Percentiles rank a stretch among this genome's conserved stretches.
Conservation (phyloP, 73 alveolate genomes). For the Loxodes magnus region DNA sequence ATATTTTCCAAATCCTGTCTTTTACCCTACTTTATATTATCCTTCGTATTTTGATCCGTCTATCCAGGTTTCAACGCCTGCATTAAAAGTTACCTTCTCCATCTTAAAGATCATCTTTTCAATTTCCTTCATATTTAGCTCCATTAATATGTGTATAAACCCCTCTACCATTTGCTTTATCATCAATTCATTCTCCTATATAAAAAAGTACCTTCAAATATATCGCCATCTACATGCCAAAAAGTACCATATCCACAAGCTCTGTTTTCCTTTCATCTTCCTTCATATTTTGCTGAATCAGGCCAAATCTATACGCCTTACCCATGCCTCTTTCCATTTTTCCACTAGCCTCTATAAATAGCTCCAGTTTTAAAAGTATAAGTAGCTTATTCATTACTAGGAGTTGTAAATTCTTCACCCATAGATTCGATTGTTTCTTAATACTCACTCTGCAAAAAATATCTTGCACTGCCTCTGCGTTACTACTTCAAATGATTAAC, state of each 20-base stretch:
- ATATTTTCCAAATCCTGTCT: constrained; percentile 54
- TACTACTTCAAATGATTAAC: too few species aligned
- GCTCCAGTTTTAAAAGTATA: constrained; percentile 41
- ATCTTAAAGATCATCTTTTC: constrained; percentile 28
- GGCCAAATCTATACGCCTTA: constrained; percentile 68
- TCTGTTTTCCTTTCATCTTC: constrained; percentile 21
- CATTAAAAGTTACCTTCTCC: constrained; percentile 49
- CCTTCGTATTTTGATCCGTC: constrained; percentile 64
- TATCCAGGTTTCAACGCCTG: constrained; percentile 35
- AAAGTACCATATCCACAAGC: constrained; percentile 77
- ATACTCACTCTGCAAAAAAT: too few species aligned
- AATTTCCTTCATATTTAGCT: constrained; percentile 47
- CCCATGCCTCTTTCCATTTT: constrained; percentile 69
- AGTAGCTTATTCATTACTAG: background rate
- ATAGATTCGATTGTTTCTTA: too few species aligned
- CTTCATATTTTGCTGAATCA: constrained; percentile 57
- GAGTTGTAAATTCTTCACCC: too few species aligned
- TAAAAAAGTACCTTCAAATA: constrained; percentile 50
- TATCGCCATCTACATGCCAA: constrained; percentile 56
- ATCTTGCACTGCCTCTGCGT: too few species aligned
- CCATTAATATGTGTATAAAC: constrained; percentile 24
- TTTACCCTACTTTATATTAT: constrained; percentile 40
- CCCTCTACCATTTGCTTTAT: constrained; percentile 32
- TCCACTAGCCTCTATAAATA: constrained; percentile 79
- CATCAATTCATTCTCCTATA: constrained; percentile 58